Evolutionary conservation across 768 basidiomycete species (phyloP).

Genomic region (Daedalea quercina): DNA sequence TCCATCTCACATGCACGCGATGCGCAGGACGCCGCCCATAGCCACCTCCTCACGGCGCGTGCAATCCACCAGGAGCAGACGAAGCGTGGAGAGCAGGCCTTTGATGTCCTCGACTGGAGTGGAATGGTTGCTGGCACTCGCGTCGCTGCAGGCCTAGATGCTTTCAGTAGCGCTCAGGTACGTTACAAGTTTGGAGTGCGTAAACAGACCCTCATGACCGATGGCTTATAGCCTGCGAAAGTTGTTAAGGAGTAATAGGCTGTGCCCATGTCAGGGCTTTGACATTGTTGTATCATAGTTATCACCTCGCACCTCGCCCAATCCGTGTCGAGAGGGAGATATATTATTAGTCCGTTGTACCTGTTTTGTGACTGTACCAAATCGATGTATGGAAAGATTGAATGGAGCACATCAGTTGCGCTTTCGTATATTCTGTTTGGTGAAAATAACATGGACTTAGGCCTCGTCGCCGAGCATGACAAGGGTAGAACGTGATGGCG

Average conservation of each 20-base stretch:
- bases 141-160: constrained; percentile 62
- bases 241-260: constrained; percentile 1
- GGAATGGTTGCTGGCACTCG: constrained; percentile 72
- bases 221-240: not conserved
- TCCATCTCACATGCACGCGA: not conserved
- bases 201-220: not conserved
- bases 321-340: too few species aligned
- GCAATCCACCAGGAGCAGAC: constrained; percentile 52
- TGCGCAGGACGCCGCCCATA: constrained; percentile 56
- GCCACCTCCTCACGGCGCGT: constrained; percentile 73
- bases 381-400: not conserved
- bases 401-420: not conserved
- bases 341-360: not conserved
- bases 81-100: constrained; percentile 38
- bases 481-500: too few species aligned
- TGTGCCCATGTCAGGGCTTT: not conserved
- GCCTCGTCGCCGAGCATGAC: too few species aligned
- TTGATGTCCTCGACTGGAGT: constrained; percentile 76
- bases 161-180: constrained; percentile 26
- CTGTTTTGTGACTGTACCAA: not conserved
- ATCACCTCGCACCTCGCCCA: too few species aligned
- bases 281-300: not conserved
- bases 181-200: not conserved
- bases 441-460: too few species aligned
- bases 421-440: too few species aligned